A percentile compares a stretch with the other conserved stretches of the same genome.
These are phyloP conservation scores for Backusella macrospora DNA, from an alignment of 192 early-diverging fungal genomes.

Conservation along the genomic window DNA sequence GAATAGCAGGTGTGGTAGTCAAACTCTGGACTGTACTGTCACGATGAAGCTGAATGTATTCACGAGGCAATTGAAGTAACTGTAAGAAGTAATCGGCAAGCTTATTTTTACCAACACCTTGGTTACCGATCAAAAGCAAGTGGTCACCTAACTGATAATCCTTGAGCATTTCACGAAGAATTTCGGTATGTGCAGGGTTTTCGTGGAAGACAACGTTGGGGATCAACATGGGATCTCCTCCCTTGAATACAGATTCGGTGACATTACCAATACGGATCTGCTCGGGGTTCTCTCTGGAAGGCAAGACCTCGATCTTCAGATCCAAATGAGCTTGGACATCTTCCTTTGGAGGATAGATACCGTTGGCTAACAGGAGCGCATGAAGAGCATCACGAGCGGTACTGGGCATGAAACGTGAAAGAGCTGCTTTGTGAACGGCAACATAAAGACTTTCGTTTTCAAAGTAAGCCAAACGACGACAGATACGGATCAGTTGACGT, in stretches of 20 bases:
- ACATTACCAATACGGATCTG: slow-evolving; percentile 58
- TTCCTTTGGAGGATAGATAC: slow-evolving; percentile 49
- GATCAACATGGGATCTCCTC: slow-evolving; percentile 65
- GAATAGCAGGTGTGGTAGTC: slow-evolving; percentile 72
- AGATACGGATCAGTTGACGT: slow-evolving; percentile 74
- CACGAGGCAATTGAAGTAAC: slow-evolving; percentile 66
- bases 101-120: slow-evolving; percentile 72
- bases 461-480: slow-evolving; percentile 63
- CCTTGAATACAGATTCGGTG: slow-evolving; percentile 47
- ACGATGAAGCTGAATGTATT: slow-evolving; percentile 82
- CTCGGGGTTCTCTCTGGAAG: slow-evolving; percentile 49
- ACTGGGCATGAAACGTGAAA: slow-evolving; percentile 74
- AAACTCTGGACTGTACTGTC: slow-evolving; percentile 81
- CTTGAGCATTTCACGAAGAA: slow-evolving; percentile 77
- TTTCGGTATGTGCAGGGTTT: slow-evolving; percentile 71
- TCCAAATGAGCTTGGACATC: slow-evolving; percentile 35
- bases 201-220: slow-evolving; percentile 73
- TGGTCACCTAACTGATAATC: slow-evolving; percentile 82
- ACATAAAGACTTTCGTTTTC: slow-evolving; percentile 64
- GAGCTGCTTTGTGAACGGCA: slow-evolving; percentile 64
- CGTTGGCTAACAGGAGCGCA: slow-evolving; percentile 57
- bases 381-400: slow-evolving; percentile 67
- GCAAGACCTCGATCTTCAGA: slow-evolving; percentile 55
- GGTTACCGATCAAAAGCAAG: slow-evolving; percentile 81
- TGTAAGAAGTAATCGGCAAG: slow-evolving; percentile 73